These are phyloP conservation scores for Xylaria sp. DNA, from an alignment of 2,329 filamentous ascomycete species.

Conservation along the genomic window DNA sequence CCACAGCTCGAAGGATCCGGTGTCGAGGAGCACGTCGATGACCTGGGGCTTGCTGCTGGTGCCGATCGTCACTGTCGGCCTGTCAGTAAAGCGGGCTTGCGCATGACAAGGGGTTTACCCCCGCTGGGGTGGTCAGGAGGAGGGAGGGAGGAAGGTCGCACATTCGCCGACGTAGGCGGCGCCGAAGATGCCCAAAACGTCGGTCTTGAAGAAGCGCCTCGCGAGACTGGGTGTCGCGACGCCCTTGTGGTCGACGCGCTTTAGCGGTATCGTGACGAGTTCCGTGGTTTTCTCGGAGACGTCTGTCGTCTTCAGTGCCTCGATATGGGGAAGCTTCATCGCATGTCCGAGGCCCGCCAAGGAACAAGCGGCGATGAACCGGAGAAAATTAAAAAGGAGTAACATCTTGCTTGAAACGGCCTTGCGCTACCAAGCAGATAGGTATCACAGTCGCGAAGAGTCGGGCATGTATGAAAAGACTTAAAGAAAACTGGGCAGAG, in stretches of 20 bases:
- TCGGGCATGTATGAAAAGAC: neutral
- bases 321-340: conserved; percentile 1
- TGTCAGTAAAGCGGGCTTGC: conserved; percentile 8
- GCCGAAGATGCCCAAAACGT: conserved; percentile 34
- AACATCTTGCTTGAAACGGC: conserved; percentile 10
- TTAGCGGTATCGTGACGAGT: conserved; percentile 34
- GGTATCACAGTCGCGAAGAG: neutral
- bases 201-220: conserved; percentile 33
- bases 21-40: conserved; percentile 52
- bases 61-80: conserved; percentile 46
- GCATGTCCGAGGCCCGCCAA: conserved; percentile 14
- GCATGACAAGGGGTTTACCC: too few relatives aligned
- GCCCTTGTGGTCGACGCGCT: conserved; percentile 30
- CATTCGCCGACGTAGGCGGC: conserved; percentile 38
- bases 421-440: neutral
- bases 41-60: conserved; percentile 41
- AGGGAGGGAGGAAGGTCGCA: conserved; percentile 15
- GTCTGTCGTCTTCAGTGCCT: conserved; percentile 10
- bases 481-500: neutral
- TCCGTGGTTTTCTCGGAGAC: conserved; percentile 18
- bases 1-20: conserved; percentile 59
- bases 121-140: neutral
- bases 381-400: conserved; percentile 1
- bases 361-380: conserved; percentile 1
- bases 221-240: conserved; percentile 32